Base-by-base conservation (phyloP, 108 stramenopile species). In the Parmales sp. region DNA sequence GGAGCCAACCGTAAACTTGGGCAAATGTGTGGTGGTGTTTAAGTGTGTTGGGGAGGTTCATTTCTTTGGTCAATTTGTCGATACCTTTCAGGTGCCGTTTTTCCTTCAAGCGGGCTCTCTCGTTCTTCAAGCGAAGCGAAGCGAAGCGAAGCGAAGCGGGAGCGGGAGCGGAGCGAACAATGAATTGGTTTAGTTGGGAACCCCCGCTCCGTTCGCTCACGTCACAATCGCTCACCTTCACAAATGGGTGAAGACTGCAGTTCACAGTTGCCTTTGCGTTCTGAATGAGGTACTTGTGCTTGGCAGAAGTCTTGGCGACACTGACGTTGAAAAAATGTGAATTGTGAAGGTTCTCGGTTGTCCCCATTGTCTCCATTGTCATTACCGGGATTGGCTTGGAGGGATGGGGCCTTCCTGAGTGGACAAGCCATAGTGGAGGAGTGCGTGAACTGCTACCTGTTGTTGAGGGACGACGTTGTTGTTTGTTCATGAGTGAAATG, bases 1-100 rank as follows among this genome's bases (percentile, higher is more conserved):
- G 54, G 31, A 60, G 13, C 54, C 54, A 60, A 16, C 54, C 26
- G 54, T 60, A 60, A 4, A 60, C 54, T 34, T 60, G 29, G 28
- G 29, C 31, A 34, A 34, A 60, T 34, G 31, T 34, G 28, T 11
- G 16, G 54, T 60, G 54, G 54, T 60, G 54, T 34, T 60, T 60
- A 4, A 60, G 31, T 5, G 54, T 34, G 36, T 60, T 34, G 18
- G 54, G 54, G 3, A 60, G 20, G 5, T 28, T 20, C 29, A 34
- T 13, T 5, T 60, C 16, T 16, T 34, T 28, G 31, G 26, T 34
- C 13, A 60, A 16, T 2, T 28, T 34, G 54, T 60, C 31, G 5
- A 60, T 16, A 16, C 54, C 54, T 4, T 34, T 28, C 3, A 60
- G 16, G 26, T 60, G 54, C 29, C 36, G 13, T 34, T 34, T 28